phyloP scores from a whole-genome alignment of 345 rosid genomes.

The Moringa oleifera region DNA sequence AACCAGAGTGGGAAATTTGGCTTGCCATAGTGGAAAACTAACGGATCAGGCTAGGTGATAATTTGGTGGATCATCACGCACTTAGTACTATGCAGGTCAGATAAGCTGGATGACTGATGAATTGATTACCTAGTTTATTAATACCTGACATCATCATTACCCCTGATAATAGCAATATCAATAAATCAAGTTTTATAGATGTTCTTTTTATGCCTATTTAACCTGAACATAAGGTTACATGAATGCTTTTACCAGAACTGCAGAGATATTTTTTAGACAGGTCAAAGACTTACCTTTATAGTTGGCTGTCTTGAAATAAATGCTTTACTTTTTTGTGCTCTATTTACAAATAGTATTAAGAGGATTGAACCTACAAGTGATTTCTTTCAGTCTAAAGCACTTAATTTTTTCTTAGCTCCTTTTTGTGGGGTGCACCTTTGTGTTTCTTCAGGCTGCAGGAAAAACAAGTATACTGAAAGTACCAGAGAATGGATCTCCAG shows the following conservation, averaged over 20 bases:
- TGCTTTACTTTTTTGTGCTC: not conserved
- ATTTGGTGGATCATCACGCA: too few relatives aligned
- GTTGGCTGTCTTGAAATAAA: not conserved
- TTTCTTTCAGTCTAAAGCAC: not conserved
- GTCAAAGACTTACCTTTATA: not conserved
- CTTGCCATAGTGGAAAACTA: too few relatives aligned
- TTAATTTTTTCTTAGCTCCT: not conserved
- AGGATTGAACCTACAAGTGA: not conserved
- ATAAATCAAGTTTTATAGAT: too few relatives aligned
- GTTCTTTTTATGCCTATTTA: too few relatives aligned
- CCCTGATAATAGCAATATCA: too few relatives aligned
- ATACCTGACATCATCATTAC: too few relatives aligned
- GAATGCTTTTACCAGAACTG: too few relatives aligned
- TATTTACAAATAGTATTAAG: not conserved
- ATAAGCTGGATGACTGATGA: too few relatives aligned
- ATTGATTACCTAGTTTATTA: too few relatives aligned
- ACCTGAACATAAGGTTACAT: not conserved
- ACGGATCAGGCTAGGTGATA: too few relatives aligned
- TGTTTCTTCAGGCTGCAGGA: not conserved
- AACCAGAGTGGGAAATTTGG: too few relatives aligned
- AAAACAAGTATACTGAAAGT: not conserved
- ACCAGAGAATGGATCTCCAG: not conserved
- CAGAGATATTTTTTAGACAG: not conserved
- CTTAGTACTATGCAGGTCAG: too few relatives aligned
- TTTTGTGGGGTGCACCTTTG: not conserved